Evolutionary conservation across 2,329 filamentous ascomycete genomes (phyloP).

Genomic region (Hymenoscyphus infarciens): DNA sequence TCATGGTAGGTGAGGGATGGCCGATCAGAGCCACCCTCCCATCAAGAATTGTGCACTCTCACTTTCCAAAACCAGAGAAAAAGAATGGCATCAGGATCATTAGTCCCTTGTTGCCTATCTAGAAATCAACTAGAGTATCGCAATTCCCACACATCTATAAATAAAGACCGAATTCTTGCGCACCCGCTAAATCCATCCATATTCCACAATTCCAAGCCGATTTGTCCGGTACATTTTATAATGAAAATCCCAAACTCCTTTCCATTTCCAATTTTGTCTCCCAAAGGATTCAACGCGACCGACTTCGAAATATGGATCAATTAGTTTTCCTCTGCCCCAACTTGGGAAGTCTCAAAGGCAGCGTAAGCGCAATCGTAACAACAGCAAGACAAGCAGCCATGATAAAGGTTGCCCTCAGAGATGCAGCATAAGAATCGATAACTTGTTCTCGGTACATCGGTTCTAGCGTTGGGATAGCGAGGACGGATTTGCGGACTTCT

Average conservation of each 20-base stretch:
- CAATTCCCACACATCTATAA: neutral
- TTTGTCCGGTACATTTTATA: neutral
- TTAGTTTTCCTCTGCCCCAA: constrained; percentile 42
- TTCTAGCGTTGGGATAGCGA: constrained; percentile 46
- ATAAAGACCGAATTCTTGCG: neutral
- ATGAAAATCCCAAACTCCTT: neutral
- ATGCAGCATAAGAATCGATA: constrained; percentile 50
- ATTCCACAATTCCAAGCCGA: neutral
- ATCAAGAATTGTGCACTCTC: no score
- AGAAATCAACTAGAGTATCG: neutral
- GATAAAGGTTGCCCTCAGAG: constrained; percentile 44
- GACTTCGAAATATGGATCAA: neutral
- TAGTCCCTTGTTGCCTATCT: neutral
- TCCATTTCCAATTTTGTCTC: neutral
- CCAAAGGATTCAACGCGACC: no score
- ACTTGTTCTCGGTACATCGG: constrained; percentile 51
- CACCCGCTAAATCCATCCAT: constrained; percentile 1
- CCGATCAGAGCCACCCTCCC: no score
- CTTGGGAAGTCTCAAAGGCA: constrained; percentile 52
- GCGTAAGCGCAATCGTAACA: constrained; percentile 45
- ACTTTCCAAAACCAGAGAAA: no score
- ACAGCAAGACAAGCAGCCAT: constrained; percentile 45
- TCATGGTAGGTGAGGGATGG: no score
- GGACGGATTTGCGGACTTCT: constrained; percentile 51
- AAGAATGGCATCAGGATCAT: no score